These are phyloP conservation scores for Sphaerosporella brunnea DNA, from an alignment of 495 filamentous ascomycete species.

Conservation along the genomic window DNA sequence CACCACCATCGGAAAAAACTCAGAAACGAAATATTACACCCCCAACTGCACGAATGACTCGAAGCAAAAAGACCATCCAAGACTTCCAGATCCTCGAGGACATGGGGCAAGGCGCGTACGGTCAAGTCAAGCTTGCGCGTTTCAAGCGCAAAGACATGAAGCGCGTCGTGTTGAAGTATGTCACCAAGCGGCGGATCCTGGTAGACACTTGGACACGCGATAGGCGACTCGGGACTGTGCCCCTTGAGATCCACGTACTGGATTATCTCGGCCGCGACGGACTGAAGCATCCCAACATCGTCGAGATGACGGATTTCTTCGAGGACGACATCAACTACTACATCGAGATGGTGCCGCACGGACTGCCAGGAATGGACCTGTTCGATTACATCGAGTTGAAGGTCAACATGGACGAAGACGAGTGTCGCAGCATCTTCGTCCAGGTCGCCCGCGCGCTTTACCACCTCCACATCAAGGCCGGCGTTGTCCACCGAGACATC, in stretches of 20 bases:
- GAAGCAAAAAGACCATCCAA: slow-evolving; percentile 60
- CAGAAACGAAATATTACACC: background rate
- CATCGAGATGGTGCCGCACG: slow-evolving; percentile 95
- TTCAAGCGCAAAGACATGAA: slow-evolving; percentile 57
- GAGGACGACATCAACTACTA: slow-evolving; percentile 98
- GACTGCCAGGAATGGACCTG: slow-evolving; percentile 92
- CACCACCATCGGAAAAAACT: background rate
- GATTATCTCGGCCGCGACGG: slow-evolving; percentile 83
- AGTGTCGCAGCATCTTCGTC: slow-evolving; percentile 85
- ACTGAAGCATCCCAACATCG: slow-evolving; percentile 81
- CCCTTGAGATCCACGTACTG: slow-evolving; percentile 90
- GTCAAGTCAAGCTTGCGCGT: slow-evolving; percentile 89
- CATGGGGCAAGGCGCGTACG: slow-evolving; percentile 96
- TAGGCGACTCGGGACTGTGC: slow-evolving; percentile 84
- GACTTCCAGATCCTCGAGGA: slow-evolving; percentile 92
- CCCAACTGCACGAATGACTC: slow-evolving; percentile 12
- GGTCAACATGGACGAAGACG: slow-evolving; percentile 86
- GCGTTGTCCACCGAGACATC: slow-evolving; percentile 93
- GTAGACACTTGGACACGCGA: slow-evolving; percentile 98
- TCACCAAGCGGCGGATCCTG: slow-evolving; percentile 89
- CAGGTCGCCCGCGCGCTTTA: slow-evolving; percentile 81
- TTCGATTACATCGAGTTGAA: slow-evolving; percentile 98
- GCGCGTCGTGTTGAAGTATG: slow-evolving; percentile 91
- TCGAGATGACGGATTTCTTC: slow-evolving; percentile 98
- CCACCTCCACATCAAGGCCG: slow-evolving; percentile 75